These are phyloP conservation scores for Elongisporangium senticosum DNA, from an alignment of 352 stramenopile genomes.

Conservation along the genomic window DNA sequence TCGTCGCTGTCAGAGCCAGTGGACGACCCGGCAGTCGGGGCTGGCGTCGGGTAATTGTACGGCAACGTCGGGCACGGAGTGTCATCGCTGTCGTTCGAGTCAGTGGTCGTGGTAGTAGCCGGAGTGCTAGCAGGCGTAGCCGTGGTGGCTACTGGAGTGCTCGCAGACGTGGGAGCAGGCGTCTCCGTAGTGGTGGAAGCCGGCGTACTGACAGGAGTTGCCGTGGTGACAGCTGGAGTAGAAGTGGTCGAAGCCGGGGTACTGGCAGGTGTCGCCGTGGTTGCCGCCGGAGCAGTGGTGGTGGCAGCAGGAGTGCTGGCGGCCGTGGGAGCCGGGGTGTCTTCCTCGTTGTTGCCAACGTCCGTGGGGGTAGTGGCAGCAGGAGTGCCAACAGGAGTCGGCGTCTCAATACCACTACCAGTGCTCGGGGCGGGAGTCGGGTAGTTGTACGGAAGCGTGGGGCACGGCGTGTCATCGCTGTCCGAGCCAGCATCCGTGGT, in stretches of 20 bases:
- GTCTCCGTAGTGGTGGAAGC: neutral
- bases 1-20: slow-evolving; percentile 8
- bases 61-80: slow-evolving; percentile 14
- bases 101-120: slow-evolving; percentile 3
- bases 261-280: neutral
- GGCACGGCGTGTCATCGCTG: slow-evolving; percentile 19
- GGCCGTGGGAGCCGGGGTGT: slow-evolving; percentile 14
- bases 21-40: slow-evolving; percentile 1
- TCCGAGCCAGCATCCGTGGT: neutral
- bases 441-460: slow-evolving; percentile 27
- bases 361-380: neutral
- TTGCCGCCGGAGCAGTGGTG: neutral
- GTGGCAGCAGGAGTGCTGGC: neutral
- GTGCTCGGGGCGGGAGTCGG: slow-evolving; percentile 6
- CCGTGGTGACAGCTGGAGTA: neutral
- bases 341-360: slow-evolving; percentile 9
- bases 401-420: neutral
- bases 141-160: neutral
- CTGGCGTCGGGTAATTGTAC: slow-evolving; percentile 14
- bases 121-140: neutral
- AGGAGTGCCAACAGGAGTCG: neutral
- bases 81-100: slow-evolving; percentile 8
- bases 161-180: neutral
- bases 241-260: neutral
- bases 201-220: neutral